Conservation (phyloP, 257 asterid genomes). For the Mentha longifolia region DNA sequence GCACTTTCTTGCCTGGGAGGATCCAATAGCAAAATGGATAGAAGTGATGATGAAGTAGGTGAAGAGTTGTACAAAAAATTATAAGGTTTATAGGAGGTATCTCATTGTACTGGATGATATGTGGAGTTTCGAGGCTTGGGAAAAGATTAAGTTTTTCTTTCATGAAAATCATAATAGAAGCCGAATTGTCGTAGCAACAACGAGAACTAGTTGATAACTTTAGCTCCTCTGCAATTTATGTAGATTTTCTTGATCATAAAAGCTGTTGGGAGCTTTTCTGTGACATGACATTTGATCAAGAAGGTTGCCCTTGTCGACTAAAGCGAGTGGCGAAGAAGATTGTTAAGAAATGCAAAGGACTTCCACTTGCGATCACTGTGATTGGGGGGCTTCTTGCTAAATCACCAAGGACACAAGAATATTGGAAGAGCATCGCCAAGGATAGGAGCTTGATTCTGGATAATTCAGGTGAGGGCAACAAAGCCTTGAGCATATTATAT, state of each 20-base stretch:
- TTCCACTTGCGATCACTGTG: conserved; percentile 17
- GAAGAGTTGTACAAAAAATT: background rate
- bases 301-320: conserved; percentile 12
- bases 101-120: background rate
- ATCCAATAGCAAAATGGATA: background rate
- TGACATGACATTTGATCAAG: background rate
- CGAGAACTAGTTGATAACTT: background rate
- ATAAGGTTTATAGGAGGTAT: background rate
- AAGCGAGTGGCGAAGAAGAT: background rate
- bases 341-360: conserved; percentile 1
- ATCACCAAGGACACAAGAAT: background rate
- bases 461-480: background rate
- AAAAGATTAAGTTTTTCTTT: background rate
- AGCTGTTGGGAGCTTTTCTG: conserved; percentile 7
- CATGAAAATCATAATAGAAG: conserved; percentile 3
- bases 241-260: background rate
- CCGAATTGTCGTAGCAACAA: conserved; percentile 14
- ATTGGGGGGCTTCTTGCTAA: conserved; percentile 22
- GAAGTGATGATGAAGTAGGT: background rate
- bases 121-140: too few relatives aligned
- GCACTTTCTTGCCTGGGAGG: background rate
- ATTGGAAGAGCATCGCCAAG: background rate
- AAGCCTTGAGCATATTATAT: too few relatives aligned
- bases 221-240: background rate
- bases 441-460: background rate